Conservation (phyloP, 108 stramenopile species). For the Cyclostephanos invisitatus region DNA sequence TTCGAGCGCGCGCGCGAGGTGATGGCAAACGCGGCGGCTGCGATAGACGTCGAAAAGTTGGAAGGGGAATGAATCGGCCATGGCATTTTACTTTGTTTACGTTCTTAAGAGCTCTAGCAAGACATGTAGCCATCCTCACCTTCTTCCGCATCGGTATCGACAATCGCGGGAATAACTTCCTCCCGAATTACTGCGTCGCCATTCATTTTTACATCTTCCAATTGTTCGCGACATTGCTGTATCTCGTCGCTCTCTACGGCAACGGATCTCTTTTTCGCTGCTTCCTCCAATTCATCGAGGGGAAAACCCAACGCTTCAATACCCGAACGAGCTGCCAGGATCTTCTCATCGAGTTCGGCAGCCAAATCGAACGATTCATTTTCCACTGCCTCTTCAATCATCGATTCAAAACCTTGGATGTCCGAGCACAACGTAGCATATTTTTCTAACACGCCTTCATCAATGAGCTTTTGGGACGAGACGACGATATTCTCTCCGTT, state of each 20-base stretch:
- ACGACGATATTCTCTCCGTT: neutral
- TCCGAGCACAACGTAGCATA: conserved; percentile 14
- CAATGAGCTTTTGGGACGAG: conserved; percentile 8
- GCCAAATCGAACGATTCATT: conserved; percentile 41
- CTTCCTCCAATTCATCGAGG: conserved; percentile 21
- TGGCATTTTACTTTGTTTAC: too few species aligned
- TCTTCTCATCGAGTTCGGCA: conserved; percentile 39
- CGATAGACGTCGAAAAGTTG: conserved; percentile 12
- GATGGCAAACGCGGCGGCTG: conserved; percentile 20
- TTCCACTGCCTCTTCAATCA: conserved; percentile 27
- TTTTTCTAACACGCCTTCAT: conserved; percentile 22
- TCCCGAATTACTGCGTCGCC: neutral
- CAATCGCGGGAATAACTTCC: neutral
- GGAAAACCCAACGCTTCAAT: conserved; percentile 35
- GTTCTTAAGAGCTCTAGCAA: neutral
- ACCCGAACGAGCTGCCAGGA: conserved; percentile 11
- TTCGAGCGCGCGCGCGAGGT: conserved; percentile 50
- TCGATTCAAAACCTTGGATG: conserved; percentile 22
- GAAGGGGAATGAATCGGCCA: neutral
- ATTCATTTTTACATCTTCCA: neutral
- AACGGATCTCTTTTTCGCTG: conserved; percentile 5
- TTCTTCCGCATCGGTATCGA: neutral
- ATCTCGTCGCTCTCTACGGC: neutral
- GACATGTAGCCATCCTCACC: neutral
- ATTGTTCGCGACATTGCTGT: neutral